A percentile compares a stretch with the other conserved stretches of the same genome.
Evolutionary conservation across 2,329 filamentous ascomycete species (phyloP).

Genomic region (Botrytis squamosa): DNA sequence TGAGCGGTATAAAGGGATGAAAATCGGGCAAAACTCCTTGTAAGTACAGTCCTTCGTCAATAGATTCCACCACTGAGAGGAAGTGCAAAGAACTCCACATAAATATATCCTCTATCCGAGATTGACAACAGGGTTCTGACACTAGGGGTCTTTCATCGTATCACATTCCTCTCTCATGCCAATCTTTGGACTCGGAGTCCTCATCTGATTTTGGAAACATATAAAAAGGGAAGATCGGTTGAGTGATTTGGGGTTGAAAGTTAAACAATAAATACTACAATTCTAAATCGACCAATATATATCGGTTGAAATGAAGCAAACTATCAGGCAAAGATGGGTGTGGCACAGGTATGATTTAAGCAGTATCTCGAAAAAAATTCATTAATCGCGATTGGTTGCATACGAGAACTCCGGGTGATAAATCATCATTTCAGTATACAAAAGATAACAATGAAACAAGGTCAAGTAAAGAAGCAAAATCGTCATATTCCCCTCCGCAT

Average conservation of each 20-base stretch:
- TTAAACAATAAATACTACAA: not conserved
- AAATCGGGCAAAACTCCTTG: not conserved
- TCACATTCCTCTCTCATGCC: not conserved
- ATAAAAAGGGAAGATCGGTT: not conserved
- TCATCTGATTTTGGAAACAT: not conserved
- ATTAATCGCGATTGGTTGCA: not conserved
- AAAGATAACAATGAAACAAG: not conserved
- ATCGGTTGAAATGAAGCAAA: not conserved
- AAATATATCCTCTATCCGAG: not conserved
- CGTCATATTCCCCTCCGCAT: not conserved
- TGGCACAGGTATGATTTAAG: not conserved
- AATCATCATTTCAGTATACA: not conserved
- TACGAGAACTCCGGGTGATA: not conserved
- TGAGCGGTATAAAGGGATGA: not conserved
- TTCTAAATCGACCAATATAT: not conserved
- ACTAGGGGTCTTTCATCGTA: not conserved
- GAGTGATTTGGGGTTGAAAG: not conserved
- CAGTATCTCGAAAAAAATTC: not conserved
- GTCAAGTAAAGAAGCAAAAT: not conserved
- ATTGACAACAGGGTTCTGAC: not conserved
- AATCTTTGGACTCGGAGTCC: not conserved
- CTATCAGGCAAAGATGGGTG: not conserved
- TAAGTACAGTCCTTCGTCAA: not conserved
- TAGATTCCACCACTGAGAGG: not conserved
- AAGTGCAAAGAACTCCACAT: not conserved